A percentile compares a stretch with the other conserved stretches of the same genome.
Evolutionary conservation across 2,329 filamentous ascomycete species (phyloP).

Genomic region (Bipolaris zeicola): DNA sequence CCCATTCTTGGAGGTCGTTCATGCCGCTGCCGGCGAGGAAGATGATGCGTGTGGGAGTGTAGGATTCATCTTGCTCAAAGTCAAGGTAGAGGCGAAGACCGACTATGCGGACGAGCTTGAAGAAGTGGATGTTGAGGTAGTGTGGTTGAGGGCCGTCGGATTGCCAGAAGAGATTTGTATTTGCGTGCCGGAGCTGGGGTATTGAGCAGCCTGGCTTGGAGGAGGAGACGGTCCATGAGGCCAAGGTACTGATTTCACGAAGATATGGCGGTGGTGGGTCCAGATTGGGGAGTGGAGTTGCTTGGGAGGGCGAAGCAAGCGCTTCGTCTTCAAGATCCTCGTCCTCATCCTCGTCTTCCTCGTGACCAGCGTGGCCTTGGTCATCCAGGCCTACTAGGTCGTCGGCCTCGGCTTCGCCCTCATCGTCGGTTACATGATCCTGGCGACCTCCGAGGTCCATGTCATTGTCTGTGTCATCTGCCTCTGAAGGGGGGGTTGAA

Average conservation of each 20-base stretch:
- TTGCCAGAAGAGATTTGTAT: slow-evolving; percentile 78
- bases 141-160: slow-evolving; percentile 86
- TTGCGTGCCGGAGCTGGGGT: slow-evolving; percentile 74
- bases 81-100: slow-evolving; percentile 85
- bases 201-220: slow-evolving; percentile 82
- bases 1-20: slow-evolving; percentile 89
- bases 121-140: slow-evolving; percentile 81
- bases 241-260: slow-evolving; percentile 84
- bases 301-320: slow-evolving; percentile 25
- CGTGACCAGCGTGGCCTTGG: slow-evolving; percentile 22
- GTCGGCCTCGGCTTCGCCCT: slow-evolving; percentile 50
- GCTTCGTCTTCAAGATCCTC: slow-evolving; percentile 50
- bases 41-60: slow-evolving; percentile 91
- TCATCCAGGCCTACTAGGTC: slow-evolving; percentile 48
- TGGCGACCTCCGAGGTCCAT: slow-evolving; percentile 19
- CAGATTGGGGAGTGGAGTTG: slow-evolving; percentile 21
- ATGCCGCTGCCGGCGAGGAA: slow-evolving; percentile 89
- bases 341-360: slow-evolving; percentile 8
- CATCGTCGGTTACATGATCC: slow-evolving; percentile 17
- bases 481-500: slow-evolving; percentile 21
- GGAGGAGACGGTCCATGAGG: slow-evolving; percentile 81
- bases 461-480: slow-evolving; percentile 38
- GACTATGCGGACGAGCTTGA: slow-evolving; percentile 79
- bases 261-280: slow-evolving; percentile 56
- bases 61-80: slow-evolving; percentile 91